These are phyloP conservation scores for Neltuma alba DNA, from an alignment of 306 rosid genomes.

Conservation along the genomic window DNA sequence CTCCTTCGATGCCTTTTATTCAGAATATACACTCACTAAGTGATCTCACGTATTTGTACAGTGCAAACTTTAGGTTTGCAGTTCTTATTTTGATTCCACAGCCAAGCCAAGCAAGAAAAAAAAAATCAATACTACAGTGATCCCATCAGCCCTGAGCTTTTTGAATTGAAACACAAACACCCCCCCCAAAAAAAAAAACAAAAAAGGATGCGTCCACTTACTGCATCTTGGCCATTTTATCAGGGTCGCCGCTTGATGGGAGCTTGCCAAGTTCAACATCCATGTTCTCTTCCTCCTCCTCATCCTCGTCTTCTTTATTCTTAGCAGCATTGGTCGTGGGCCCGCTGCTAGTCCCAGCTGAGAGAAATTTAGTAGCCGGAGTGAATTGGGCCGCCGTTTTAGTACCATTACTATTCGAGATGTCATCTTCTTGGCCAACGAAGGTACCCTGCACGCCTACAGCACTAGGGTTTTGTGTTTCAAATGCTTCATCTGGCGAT, in stretches of 20 bases:
- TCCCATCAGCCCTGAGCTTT: no score
- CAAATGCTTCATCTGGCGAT: conserved; percentile 26
- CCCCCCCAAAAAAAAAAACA: not conserved
- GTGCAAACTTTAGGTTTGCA: not conserved
- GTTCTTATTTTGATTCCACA: not conserved
- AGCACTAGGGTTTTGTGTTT: conserved; percentile 37
- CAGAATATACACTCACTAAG: not conserved
- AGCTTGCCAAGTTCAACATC: conserved; percentile 89
- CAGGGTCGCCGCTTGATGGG: conserved; percentile 75
- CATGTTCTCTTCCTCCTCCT: conserved; percentile 90
- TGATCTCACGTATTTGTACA: not conserved
- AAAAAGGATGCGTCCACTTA: conserved; percentile 14
- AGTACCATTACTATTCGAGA: no score
- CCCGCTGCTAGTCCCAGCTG: conserved; percentile 17
- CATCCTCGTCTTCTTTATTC: conserved; percentile 74
- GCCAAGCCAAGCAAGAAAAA: not conserved
- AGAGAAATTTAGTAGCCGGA: no score
- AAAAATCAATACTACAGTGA: no score
- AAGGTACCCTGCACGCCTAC: not conserved
- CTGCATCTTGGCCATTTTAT: conserved; percentile 94
- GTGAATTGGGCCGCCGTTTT: no score
- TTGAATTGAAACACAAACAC: not conserved
- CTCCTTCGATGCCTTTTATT: not conserved
- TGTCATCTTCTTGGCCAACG: no score
- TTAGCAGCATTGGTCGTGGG: conserved; percentile 13